Base-by-base conservation (phyloP, 371 early-diverging fungal genomes). In the Gilbertella persicaria region DNA sequence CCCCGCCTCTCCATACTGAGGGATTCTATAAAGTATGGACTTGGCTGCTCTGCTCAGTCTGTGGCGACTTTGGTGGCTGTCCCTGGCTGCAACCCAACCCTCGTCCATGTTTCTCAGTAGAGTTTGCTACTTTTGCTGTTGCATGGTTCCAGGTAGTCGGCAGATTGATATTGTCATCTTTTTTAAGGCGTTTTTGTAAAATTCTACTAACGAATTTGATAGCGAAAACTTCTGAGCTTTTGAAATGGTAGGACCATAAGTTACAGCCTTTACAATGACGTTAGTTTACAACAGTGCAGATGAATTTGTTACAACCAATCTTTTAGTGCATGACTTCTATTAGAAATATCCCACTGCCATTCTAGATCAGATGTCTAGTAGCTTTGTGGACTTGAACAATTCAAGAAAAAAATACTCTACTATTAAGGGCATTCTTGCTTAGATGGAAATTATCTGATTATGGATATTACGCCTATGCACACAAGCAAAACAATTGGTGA, bases 11-110 rank as follows among this genome's bases (percentile, higher is more conserved):
- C 55, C 47, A 47, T 55, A 47, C 47, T 10, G 30, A 55, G 55
- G 47, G 55, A 47, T 47, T 55, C 41, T 40, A 54, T 41, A 55
- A 55, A 40, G 55, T 30, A 46, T 55, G 55, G 47, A 55, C 49
- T 55, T 55, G 55, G 55, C 35, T 55, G 55, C 55, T 55, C 49
- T 55, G 49, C 55, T 55, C 55, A 48, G 36, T 55, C 55, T 55
- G 55, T 48, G 44, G 21, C 55, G 49, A 55, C 55, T 55, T 45
- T 48, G 55, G 55, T 55, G 39, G 41, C 47, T 47, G 47, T 47
- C 55, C 47, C 55, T 54, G 55, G 44, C 49, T n/a, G 48, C 55
- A 48, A 55, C 42, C 35, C 49, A 48, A 42, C 43, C 55, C 48
- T 48, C 49, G 49, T 55, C 49, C 44, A 55, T 55, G 55, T 35